Evolutionary conservation across 208 protist species (phyloP), one percentile per base, ranked within the genome.

Genomic region (Acanthamoeba divionensis): DNA sequence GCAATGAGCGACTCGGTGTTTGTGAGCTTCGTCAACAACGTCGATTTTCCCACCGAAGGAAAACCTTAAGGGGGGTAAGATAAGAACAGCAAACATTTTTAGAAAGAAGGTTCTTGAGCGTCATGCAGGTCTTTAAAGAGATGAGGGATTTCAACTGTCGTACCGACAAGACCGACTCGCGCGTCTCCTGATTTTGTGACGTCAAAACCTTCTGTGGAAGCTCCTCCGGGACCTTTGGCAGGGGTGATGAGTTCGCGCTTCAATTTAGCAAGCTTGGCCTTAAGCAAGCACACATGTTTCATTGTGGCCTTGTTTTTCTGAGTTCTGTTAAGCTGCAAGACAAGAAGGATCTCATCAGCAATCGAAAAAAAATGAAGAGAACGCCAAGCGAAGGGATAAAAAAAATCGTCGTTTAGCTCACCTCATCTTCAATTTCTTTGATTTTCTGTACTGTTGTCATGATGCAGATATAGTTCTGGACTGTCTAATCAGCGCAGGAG

Each of bases 301-400:
- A 96, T 96, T 36, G 98, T 99, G 52, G 98, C 98, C 95, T 99
- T 99, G 94, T 99, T 99, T 95, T 98, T 98, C 95, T 99, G 98
- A 47, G 98, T 99, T 62, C 97, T 94, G 73, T 96, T 96, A 82
- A 99, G 98, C 97, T 99, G 90, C 41, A 91, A 38, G n/a, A 18
- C 15, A 33, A 15, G 65, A 31, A 45, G 66, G 7, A 8, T 67
- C 41, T 91, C 4, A 36, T n/a, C 38, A 57, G 2, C 50, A 41
- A 60, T 31, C 47, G 55, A 86, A 80, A 10, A 62, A 47, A 24
- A 73, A 73, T 41, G n/a, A 73, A 73, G 41, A 60, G 18, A 73
- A 73, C 31, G 41, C 18, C 15, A 52, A 73, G n/a, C 31, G n/a
- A 52, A 21, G 21, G 52, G 52, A 60, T 60, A 60, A 21, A 60